Evolutionary conservation across 352 stramenopile species (phyloP).

Genomic region (Detonula confervacea): DNA sequence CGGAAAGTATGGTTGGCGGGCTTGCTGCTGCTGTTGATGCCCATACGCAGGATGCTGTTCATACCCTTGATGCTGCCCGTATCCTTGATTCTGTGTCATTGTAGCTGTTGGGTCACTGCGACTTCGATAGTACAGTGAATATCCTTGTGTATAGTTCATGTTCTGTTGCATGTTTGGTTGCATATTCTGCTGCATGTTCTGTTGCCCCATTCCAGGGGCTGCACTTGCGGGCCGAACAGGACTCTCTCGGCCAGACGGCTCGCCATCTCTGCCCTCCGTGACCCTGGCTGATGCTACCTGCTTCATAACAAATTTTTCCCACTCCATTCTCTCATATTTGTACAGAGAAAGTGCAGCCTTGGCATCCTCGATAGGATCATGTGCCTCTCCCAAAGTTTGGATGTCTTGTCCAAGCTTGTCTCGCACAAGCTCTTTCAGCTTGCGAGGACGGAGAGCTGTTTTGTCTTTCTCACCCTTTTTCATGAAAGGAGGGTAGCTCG

Average conservation of each 20-base stretch:
- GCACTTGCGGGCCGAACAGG: not conserved
- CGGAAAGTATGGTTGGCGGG: slow-evolving; percentile 9
- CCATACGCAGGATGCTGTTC: slow-evolving; percentile 1
- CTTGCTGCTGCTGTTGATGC: slow-evolving; percentile 2
- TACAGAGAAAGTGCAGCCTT: slow-evolving; percentile 79
- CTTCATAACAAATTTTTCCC: slow-evolving; percentile 67
- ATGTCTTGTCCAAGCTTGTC: slow-evolving; percentile 60
- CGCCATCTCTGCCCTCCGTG: slow-evolving; percentile 33
- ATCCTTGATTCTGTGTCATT: slow-evolving; percentile 25
- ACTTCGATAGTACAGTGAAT: slow-evolving; percentile 21
- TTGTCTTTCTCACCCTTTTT: slow-evolving; percentile 45
- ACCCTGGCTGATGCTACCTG: slow-evolving; percentile 43
- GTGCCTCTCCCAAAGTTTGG: slow-evolving; percentile 60
- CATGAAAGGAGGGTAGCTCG: slow-evolving; percentile 85
- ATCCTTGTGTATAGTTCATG: slow-evolving; percentile 4
- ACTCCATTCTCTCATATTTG: slow-evolving; percentile 67
- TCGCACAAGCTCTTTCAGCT: slow-evolving; percentile 80
- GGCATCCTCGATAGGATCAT: slow-evolving; percentile 80
- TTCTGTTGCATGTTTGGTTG: slow-evolving; percentile 6
- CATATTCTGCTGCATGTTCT: too few relatives aligned
- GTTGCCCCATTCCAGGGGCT: too few relatives aligned
- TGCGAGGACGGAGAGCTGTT: slow-evolving; percentile 59
- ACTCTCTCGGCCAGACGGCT: slow-evolving; percentile 18
- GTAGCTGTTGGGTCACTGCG: slow-evolving; percentile 23
- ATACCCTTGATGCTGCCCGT: not conserved